Evolutionary conservation across 1,139 yeast genomes (phyloP).

Genomic region (Nadsonia starkeyi-henricii): DNA sequence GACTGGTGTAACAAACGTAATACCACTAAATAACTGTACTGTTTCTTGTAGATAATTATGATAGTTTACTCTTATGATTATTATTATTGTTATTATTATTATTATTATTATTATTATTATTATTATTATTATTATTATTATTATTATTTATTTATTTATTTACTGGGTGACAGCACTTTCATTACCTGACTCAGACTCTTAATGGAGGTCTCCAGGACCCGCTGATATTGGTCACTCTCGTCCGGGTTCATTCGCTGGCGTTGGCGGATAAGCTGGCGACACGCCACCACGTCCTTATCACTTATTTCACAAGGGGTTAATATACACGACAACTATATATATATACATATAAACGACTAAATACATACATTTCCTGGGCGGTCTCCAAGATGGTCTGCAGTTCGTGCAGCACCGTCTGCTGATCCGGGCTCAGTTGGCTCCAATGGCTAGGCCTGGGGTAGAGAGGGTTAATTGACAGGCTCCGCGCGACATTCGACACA

Average conservation of each 20-base stretch:
- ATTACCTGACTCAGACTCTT: neutral
- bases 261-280: neutral
- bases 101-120: too few relatives aligned
- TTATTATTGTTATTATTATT: too few relatives aligned
- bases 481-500: too few relatives aligned
- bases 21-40: neutral
- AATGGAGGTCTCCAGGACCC: neutral
- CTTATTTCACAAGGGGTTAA: neutral
- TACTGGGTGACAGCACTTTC: neutral
- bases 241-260: neutral
- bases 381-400: neutral
- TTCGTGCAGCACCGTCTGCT: neutral
- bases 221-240: neutral
- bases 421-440: neutral
- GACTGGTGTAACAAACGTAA: slow-evolving; percentile 38
- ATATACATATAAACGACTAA: neutral
- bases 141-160: neutral
- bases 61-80: too few relatives aligned
- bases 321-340: too few relatives aligned
- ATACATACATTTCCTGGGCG: neutral
- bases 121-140: neutral
- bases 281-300: neutral
- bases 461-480: too few relatives aligned
- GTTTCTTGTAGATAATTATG: too few relatives aligned
- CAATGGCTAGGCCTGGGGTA: too few relatives aligned